Base-by-base conservation (phyloP, 495 filamentous ascomycete species). In the Podospora australis region DNA sequence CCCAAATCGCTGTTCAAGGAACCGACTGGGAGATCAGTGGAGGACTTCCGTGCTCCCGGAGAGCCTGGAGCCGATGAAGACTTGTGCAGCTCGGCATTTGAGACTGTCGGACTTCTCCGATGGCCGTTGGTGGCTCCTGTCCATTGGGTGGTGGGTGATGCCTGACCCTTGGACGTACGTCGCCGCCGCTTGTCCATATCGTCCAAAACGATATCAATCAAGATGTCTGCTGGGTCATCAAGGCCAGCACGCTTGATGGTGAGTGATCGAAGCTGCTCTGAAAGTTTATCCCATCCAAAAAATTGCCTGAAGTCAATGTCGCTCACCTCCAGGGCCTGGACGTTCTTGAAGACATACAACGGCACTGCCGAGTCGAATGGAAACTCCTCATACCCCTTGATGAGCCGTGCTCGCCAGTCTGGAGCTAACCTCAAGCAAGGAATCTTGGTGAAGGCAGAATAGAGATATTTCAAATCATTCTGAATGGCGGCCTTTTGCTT, bases 321-420 rank as follows among this genome's bases (percentile, higher is more conserved):
- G 66, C 82, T 88, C 35, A 98, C 88, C 67, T 97, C 92, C 55
- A 98, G 73, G 8, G 86, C 82, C 66, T 88, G 89, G 40, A 96
- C 68, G 58, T 97, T 98, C 72, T 98, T 97, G 77, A 98, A 97
- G 21, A 86, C 84, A 63, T 89, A 83, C 9, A 97, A 70, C 14
- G 92, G 92, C 21, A 98, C 92, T n/a, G 92, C 92, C 30, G 88
- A 92, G 62, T 98, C 92, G 65, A 98, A 96, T 3, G 92, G 92
- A 59, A 98, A 98, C 60, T 96, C 92, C 65, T 98, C 92, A 60
- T 90, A 97, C 24, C 90, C 91, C 49, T 82, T 78, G 53, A 98
- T 95, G 57, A 95, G 68, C 34, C 84, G 81, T 28, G 90, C 88
- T 40, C 87, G 86, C 67, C 87, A 88, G 66, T 97, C 92, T 6